Evolutionary conservation across 192 early-diverging fungal genomes (phyloP), one percentile per base, ranked within the genome.

Genomic region (Coemansia sp.): DNA sequence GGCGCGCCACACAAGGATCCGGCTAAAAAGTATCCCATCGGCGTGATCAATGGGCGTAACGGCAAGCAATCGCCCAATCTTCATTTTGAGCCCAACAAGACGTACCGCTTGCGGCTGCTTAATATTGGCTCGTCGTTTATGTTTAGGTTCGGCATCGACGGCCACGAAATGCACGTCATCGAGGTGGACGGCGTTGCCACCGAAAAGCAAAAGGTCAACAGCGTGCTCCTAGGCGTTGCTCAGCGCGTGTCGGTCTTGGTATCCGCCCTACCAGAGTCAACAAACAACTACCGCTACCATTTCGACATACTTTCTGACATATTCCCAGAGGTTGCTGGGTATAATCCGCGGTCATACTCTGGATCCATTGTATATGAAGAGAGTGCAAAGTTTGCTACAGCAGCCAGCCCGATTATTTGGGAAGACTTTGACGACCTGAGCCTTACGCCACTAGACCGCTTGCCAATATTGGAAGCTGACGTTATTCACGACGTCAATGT

Each of bases 191-290:
- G 92, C 43, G 83, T 87, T 20, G 75, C 87, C 24, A 84, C 85
- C 1, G 73, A 88, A 47, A 78, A 77, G 18, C 73, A 59, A 22
- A 78, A 73, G n/a, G 88, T 88, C 16, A 50, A 76, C 3, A 82
- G 76, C 41, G 79, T 93, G 35, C 66, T 80, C 15, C n/a, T 94
- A 22, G 87, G 86, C 6, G 84, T 87, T 61, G 94, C 90, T 8
- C 93, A 94, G 75, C 88, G 94, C 11, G 78, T 86, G 45, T 92
- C 93, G 22, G 89, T 93, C 4, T 81, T 96, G 12, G 87, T 94
- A n/a, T 89, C 76, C 5, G 92, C 93, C 11, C 86, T 82, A 24
- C 68, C 86, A 24, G 67, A 82, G 8, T 70, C 80, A 1, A 47
- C 40, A 3, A 67, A n/a, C 10, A 93, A 94, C 83, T 94, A 87